These are phyloP conservation scores for Entophlyctis helioformis DNA, from an alignment of 192 early-diverging fungal genomes.

Conservation along the genomic window DNA sequence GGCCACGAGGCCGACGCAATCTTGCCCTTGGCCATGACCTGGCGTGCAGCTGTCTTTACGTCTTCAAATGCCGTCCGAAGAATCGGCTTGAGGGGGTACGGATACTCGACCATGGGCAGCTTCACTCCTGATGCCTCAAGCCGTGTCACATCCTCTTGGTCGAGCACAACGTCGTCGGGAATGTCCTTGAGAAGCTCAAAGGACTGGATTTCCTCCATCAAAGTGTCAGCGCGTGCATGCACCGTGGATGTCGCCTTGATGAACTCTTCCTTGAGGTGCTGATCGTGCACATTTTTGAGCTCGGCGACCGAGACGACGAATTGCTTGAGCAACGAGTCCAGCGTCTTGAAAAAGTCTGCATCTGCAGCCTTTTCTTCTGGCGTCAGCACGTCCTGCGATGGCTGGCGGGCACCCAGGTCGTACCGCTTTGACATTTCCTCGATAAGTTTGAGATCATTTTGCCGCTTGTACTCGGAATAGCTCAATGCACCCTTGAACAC, in stretches of 20 bases:
- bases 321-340: slow-evolving; percentile 21
- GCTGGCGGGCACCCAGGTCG: too few relatives aligned
- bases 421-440: slow-evolving; percentile 29
- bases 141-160: slow-evolving; percentile 14
- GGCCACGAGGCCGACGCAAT: slow-evolving; percentile 29
- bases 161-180: slow-evolving; percentile 20
- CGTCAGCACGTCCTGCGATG: too few relatives aligned
- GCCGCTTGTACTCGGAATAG: slow-evolving; percentile 29
- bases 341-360: slow-evolving; percentile 16
- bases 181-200: slow-evolving; percentile 30
- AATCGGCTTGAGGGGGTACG: slow-evolving; percentile 12
- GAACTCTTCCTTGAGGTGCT: slow-evolving; percentile 27
- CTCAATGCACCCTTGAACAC: too few relatives aligned
- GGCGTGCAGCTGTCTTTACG: slow-evolving; percentile 15
- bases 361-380: too few relatives aligned
- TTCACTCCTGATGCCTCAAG: slow-evolving; percentile 11
- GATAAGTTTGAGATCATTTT: slow-evolving; percentile 27
- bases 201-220: slow-evolving; percentile 24
- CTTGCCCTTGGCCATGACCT: slow-evolving; percentile 22
- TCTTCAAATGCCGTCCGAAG: slow-evolving; percentile 15
- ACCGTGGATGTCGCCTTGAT: slow-evolving; percentile 22
- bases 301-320: slow-evolving; percentile 30
- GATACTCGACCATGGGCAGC: slow-evolving; percentile 9
- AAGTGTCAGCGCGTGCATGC: slow-evolving; percentile 13
- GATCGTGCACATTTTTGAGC: slow-evolving; percentile 17